A percentile compares a stretch with the other conserved stretches of the same genome.
Evolutionary conservation across 1,139 yeast genomes (phyloP).

Genomic region (Scheffersomyces lignicola): DNA sequence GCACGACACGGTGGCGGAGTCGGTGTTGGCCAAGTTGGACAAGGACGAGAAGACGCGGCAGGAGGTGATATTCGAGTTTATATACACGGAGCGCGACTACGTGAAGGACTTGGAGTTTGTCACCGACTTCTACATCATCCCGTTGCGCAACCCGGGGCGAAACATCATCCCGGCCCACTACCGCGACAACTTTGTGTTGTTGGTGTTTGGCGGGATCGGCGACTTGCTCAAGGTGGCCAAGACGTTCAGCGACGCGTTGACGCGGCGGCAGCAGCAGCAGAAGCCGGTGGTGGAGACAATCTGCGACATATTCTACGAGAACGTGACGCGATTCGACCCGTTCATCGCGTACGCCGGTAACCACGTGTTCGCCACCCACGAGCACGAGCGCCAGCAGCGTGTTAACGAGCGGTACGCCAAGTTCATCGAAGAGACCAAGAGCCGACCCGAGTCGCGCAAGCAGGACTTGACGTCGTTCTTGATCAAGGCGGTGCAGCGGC

Average conservation of each 20-base stretch:
- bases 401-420: constrained; percentile 88
- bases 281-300: constrained; percentile 79
- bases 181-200: constrained; percentile 84
- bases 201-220: constrained; percentile 87
- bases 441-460: constrained; percentile 85
- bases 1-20: constrained; percentile 90
- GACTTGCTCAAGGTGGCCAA: constrained; percentile 85
- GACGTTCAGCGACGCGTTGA: constrained; percentile 82
- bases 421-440: constrained; percentile 88
- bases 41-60: constrained; percentile 90
- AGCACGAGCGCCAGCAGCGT: constrained; percentile 91
- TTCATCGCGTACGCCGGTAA: constrained; percentile 94
- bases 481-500: constrained; percentile 94
- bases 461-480: constrained; percentile 90
- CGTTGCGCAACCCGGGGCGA: constrained; percentile 70
- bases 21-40: constrained; percentile 73
- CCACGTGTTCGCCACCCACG: constrained; percentile 92
- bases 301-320: constrained; percentile 85
- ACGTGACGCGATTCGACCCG: constrained; percentile 85
- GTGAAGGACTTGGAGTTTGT: constrained; percentile 92
- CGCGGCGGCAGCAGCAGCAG: constrained; percentile 83
- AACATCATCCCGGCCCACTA: constrained; percentile 87
- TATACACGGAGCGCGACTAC: constrained; percentile 91
- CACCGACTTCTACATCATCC: constrained; percentile 92
- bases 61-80: constrained; percentile 91